phyloP scores from a whole-genome alignment of 306 rosid species.

The Cyamopsis tetragonoloba region DNA sequence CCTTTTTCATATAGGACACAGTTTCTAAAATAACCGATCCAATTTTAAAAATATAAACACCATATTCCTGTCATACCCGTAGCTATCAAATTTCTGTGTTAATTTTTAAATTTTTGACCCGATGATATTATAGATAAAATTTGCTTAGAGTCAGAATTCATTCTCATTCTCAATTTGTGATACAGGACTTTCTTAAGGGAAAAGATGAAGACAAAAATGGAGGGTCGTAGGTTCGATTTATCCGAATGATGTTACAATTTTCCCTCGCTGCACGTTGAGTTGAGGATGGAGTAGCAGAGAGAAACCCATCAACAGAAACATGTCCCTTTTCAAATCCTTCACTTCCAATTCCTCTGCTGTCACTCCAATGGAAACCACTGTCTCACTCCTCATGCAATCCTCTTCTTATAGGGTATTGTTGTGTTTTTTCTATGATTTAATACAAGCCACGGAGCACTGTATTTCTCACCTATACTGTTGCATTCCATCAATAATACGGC shows the following conservation, averaged over 20 bases:
- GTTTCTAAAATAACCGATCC: too few relatives aligned
- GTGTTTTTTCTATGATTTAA: neutral
- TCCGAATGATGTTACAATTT: neutral
- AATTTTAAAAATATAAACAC: too few relatives aligned
- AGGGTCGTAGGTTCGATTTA: neutral
- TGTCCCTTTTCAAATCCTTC: conserved; percentile 49
- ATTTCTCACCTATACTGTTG: neutral
- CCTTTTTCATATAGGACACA: too few relatives aligned
- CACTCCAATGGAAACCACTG: conserved; percentile 43
- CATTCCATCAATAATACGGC: neutral
- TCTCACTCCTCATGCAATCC: conserved; percentile 44
- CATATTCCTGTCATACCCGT: too few relatives aligned
- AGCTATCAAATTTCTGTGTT: too few relatives aligned
- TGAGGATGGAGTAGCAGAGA: too few relatives aligned
- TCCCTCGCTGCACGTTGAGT: neutral
- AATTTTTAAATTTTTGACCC: too few relatives aligned
- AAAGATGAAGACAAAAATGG: neutral
- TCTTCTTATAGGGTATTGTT: conserved; percentile 57
- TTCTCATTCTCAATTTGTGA: too few relatives aligned
- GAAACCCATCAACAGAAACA: conserved; percentile 10
- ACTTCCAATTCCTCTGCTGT: conserved; percentile 48
- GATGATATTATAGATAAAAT: too few relatives aligned
- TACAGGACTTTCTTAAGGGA: too few relatives aligned
- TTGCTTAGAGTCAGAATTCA: too few relatives aligned
- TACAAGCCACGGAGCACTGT: neutral